phyloP scores from a whole-genome alignment of 177 flowering plant species.

The Vitis hybrid region DNA sequence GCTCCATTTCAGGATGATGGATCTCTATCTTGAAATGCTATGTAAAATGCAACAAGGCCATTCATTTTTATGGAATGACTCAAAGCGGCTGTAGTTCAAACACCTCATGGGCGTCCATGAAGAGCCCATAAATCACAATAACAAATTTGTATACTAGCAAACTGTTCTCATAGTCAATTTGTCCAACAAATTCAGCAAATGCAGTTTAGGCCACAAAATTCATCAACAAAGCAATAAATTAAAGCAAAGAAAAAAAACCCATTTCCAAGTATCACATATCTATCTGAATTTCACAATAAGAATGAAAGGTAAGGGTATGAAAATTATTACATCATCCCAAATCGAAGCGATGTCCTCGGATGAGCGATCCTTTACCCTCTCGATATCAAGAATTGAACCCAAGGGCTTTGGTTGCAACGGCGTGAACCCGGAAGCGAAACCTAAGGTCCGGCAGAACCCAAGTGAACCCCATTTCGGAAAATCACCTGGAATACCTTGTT shows the following conservation, averaged over 20 bases:
- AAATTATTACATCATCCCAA: constrained; percentile 81
- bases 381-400: constrained; percentile 74
- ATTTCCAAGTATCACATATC: background rate
- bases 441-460: constrained; percentile 52
- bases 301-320: background rate
- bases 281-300: background rate
- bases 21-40: too few relatives aligned
- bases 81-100: too few relatives aligned
- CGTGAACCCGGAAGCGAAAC: constrained; percentile 74
- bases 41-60: too few relatives aligned
- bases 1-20: too few relatives aligned
- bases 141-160: too few relatives aligned
- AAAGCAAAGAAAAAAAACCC: background rate
- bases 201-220: background rate
- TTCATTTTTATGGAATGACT: too few relatives aligned
- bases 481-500: constrained; percentile 35
- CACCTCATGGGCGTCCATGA: too few relatives aligned
- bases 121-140: too few relatives aligned
- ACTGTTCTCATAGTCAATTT: too few relatives aligned
- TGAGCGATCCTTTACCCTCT: constrained; percentile 54
- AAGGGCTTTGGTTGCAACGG: constrained; percentile 77
- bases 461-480: constrained; percentile 60
- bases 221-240: background rate
- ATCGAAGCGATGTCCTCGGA: constrained; percentile 62
- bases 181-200: too few relatives aligned